A percentile compares a stretch with the other conserved stretches of the same genome.
phyloP scores from a whole-genome alignment of 1,284 basidiomycete genomes.

The Microstroma glucosiphilum region DNA sequence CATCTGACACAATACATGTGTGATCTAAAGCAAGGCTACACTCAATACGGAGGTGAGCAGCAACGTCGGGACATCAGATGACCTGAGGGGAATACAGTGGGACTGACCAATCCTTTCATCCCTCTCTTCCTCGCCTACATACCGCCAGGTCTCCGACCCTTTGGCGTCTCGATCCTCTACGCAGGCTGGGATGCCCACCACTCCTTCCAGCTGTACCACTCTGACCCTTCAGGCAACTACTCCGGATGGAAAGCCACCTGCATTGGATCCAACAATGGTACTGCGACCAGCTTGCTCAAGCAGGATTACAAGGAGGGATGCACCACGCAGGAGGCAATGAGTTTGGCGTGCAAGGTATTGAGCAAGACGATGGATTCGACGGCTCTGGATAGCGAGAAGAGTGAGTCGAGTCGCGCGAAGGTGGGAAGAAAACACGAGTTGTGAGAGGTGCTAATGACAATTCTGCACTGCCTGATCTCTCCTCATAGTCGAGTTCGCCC shows the following conservation, averaged over 20 bases:
- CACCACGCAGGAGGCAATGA: constrained; percentile 62
- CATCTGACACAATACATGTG: constrained; percentile 87
- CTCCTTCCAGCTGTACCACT: constrained; percentile 95
- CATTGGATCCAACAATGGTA: constrained; percentile 93
- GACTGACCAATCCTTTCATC: neutral
- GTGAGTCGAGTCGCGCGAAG: constrained; percentile 16
- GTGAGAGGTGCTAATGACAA: neutral
- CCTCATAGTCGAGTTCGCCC: constrained; percentile 82
- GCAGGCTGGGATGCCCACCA: constrained; percentile 95
- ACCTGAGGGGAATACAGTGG: neutral
- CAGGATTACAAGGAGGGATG: constrained; percentile 99
- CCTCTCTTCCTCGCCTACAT: constrained; percentile 52
- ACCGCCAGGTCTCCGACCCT: constrained; percentile 70
- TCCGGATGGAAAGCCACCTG: constrained; percentile 98
- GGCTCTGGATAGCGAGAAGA: constrained; percentile 62
- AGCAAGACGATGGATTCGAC: constrained; percentile 99
- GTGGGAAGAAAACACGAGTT: neutral
- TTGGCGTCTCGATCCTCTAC: constrained; percentile 92
- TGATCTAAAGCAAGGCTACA: constrained; percentile 97
- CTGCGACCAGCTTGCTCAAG: constrained; percentile 85
- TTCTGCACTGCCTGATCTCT: neutral
- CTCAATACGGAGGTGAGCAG: constrained; percentile 71
- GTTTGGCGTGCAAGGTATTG: constrained; percentile 84
- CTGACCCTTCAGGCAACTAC: constrained; percentile 97
- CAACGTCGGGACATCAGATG: neutral